Evolutionary conservation across 2,329 filamentous ascomycete genomes (phyloP).

Genomic region (Scolecobasidium constrictum): DNA sequence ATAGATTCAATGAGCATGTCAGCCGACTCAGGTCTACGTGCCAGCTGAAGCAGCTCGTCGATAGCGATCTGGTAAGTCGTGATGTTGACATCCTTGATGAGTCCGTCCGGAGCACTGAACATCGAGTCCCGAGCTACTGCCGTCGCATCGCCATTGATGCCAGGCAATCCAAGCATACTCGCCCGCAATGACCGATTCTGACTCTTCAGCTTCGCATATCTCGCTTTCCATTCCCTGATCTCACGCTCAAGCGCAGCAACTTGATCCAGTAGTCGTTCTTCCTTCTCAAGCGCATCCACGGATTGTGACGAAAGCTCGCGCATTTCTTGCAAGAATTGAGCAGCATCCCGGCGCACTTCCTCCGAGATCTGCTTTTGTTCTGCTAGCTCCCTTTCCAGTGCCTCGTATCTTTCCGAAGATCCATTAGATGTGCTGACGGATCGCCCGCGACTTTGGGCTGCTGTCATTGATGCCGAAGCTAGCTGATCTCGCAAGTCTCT

Average conservation of each 20-base stretch:
- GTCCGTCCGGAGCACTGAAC: conserved; percentile 59
- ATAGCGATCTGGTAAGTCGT: conserved; percentile 93
- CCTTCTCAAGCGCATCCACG: conserved; percentile 66
- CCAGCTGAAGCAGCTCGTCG: conserved; percentile 74
- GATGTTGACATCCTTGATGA: conserved; percentile 84
- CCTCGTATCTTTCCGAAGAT: conserved; percentile 22
- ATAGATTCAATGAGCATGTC: conserved; percentile 71
- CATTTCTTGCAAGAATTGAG: conserved; percentile 82
- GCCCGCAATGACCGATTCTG: conserved; percentile 73
- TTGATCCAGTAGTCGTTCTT: conserved; percentile 65
- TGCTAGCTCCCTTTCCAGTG: conserved; percentile 49
- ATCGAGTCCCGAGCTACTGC: conserved; percentile 54
- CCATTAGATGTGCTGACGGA: no score
- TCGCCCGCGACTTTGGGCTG: conserved; percentile 21
- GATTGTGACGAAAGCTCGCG: conserved; percentile 71
- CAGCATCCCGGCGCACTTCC: conserved; percentile 75
- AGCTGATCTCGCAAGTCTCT: conserved; percentile 10
- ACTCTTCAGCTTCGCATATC: conserved; percentile 80
- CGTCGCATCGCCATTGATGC: conserved; percentile 48
- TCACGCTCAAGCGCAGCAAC: conserved; percentile 71
- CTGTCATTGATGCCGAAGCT: conserved; percentile 4
- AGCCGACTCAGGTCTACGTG: conserved; percentile 57
- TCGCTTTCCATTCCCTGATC: conserved; percentile 79
- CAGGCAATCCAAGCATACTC: conserved; percentile 63
- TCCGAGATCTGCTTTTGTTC: conserved; percentile 77